Conservation (phyloP, 1,284 basidiomycete species). For the Ceratobasidium sp. region DNA sequence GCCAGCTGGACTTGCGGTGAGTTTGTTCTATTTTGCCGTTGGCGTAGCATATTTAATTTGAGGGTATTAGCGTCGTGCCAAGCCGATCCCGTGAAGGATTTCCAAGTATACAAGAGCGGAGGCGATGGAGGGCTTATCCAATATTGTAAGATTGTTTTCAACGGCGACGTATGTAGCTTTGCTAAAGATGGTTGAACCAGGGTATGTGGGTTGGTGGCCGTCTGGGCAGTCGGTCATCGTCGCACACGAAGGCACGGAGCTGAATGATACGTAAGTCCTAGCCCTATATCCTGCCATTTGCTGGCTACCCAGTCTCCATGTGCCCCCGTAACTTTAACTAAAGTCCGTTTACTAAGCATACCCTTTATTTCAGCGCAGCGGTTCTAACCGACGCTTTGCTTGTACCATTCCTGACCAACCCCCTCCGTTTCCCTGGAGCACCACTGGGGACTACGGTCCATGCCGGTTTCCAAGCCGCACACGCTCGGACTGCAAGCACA, state of each 20-base stretch:
- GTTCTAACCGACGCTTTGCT: slow-evolving; percentile 20
- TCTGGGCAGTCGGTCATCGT: slow-evolving; percentile 32
- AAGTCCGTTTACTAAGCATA: too few species aligned
- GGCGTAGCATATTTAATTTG: neutral
- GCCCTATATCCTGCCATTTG: neutral
- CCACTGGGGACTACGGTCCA: slow-evolving; percentile 4
- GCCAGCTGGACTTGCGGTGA: slow-evolving; percentile 34
- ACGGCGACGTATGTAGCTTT: neutral
- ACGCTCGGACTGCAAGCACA: slow-evolving; percentile 2
- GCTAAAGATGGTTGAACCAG: neutral
- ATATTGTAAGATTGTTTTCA: slow-evolving; percentile 9
- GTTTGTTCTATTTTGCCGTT: neutral
- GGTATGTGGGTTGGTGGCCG: slow-evolving; percentile 40
- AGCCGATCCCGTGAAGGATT: slow-evolving; percentile 32
- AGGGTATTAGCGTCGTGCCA: slow-evolving; percentile 8
- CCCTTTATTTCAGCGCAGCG: neutral
- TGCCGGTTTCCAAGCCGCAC: slow-evolving; percentile 15
- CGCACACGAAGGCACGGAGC: slow-evolving; percentile 30
- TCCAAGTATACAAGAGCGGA: slow-evolving; percentile 22
- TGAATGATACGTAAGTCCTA: slow-evolving; percentile 34
- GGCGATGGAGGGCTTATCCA: slow-evolving; percentile 26
- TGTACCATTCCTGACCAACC: neutral
- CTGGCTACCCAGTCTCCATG: neutral
- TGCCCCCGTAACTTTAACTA: too few species aligned
- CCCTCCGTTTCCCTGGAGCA: slow-evolving; percentile 9